Percentiles rank a stretch among this genome's conserved stretches.
Evolutionary conservation across 495 filamentous ascomycete genomes (phyloP).

Genomic region (Daldinia caldariorum): DNA sequence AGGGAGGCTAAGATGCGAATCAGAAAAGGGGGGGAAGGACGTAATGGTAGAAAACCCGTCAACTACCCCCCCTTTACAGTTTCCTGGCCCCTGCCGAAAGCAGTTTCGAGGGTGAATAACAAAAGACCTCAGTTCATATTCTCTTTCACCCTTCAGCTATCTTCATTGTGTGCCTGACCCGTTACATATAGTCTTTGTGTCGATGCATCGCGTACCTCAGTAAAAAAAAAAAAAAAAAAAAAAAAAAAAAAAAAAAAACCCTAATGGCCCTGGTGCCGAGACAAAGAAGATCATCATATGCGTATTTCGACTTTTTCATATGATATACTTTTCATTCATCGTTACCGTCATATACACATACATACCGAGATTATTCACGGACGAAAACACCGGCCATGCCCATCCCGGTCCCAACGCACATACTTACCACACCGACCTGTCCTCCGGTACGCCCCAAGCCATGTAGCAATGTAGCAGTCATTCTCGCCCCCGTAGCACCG

Average conservation of each 20-base stretch:
- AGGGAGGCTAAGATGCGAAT: not conserved
- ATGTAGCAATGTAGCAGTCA: constrained; percentile 79
- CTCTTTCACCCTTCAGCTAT: not conserved
- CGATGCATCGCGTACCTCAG: not conserved
- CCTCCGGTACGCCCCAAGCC: constrained; percentile 66
- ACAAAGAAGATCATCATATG: not conserved
- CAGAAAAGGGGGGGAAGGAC: not conserved
- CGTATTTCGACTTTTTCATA: not conserved
- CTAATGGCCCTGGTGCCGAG: not conserved
- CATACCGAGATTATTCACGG: constrained; percentile 65
- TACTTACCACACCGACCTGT: constrained; percentile 78
- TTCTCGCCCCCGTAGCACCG: constrained; percentile 88
- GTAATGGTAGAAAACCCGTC: not conserved
- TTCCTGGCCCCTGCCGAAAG: not conserved
- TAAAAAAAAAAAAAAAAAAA: no score
- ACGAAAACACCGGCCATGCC: constrained; percentile 89
- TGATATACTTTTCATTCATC: not conserved
- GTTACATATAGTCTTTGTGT: constrained; percentile 16
- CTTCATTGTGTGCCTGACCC: not conserved
- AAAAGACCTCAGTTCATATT: constrained; percentile 9
- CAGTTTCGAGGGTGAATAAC: not conserved
- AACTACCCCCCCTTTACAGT: not conserved
- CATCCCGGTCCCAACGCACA: constrained; percentile 95
- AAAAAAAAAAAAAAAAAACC: no score
- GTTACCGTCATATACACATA: constrained; percentile 14